Conservation (phyloP, 352 stramenopile species). For the Globisporangium cystogenes region DNA sequence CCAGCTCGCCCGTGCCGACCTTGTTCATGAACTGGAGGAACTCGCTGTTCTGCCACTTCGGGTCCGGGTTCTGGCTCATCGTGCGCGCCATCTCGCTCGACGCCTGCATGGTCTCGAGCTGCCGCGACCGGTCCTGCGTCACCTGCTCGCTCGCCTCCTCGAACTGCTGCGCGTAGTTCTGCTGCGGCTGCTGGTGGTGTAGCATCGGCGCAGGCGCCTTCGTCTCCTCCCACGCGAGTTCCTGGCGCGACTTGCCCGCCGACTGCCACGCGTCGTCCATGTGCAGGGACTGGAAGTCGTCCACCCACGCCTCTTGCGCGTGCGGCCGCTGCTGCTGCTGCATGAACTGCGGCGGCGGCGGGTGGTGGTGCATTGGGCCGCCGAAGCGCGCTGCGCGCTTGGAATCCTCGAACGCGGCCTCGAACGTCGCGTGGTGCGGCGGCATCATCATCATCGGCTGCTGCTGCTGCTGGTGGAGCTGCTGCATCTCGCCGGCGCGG, state of each 20-base stretch:
- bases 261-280: constrained; percentile 62
- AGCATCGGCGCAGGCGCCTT: constrained; percentile 26
- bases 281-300: constrained; percentile 54
- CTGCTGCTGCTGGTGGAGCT: constrained; percentile 12
- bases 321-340: constrained; percentile 23
- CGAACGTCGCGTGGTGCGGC: constrained; percentile 54
- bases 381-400: constrained; percentile 15
- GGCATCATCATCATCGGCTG: constrained; percentile 27
- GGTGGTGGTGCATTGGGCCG: constrained; percentile 38
- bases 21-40: constrained; percentile 87
- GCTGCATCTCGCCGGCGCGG: constrained; percentile 28
- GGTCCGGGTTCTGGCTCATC: constrained; percentile 74
- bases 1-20: constrained; percentile 60
- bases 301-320: constrained; percentile 52
- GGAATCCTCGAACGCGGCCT: constrained; percentile 49
- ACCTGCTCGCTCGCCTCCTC: constrained; percentile 17
- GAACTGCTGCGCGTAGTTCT: constrained; percentile 23
- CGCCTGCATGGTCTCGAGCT: constrained; percentile 39
- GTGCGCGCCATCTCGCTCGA: constrained; percentile 68
- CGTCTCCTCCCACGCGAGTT: constrained; percentile 59
- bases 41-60: constrained; percentile 83
- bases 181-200: constrained; percentile 34
- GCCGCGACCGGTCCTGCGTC: constrained; percentile 19
- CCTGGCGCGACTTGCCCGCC: constrained; percentile 48
- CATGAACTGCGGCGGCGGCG: constrained; percentile 20